These are phyloP conservation scores for Diaporthe vexans DNA, from an alignment of 2,329 filamentous ascomycete genomes.

Conservation along the genomic window DNA sequence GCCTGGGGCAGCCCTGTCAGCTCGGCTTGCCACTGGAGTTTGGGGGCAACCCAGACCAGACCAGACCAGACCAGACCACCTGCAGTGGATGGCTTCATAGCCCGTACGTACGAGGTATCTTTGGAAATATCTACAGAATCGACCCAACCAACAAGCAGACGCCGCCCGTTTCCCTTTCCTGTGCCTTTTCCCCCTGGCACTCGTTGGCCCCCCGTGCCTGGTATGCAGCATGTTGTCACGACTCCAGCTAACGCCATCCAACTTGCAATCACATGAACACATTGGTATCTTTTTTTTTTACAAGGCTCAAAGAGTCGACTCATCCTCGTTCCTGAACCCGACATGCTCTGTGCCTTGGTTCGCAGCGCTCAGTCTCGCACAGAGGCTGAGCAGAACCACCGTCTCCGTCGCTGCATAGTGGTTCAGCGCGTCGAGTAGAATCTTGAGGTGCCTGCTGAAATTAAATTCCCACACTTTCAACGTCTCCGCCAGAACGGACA, in stretches of 20 bases:
- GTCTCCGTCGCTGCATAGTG: conserved; percentile 98
- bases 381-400: conserved; percentile 90
- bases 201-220: neutral
- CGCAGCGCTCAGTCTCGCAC: conserved; percentile 84
- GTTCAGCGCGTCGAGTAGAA: conserved; percentile 93
- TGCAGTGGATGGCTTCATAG: neutral
- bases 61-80: neutral
- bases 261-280: conserved; percentile 11
- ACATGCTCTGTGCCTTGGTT: conserved; percentile 81
- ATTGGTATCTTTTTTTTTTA: conserved; percentile 1
- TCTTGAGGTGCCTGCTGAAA: conserved; percentile 92
- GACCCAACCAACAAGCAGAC: conserved; percentile 1
- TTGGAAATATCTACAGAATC: conserved; percentile 34
- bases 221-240: conserved; percentile 9
- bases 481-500: conserved; percentile 78
- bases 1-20: neutral
- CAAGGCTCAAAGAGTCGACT: conserved; percentile 48
- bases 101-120: conserved; percentile 34
- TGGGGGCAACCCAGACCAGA: neutral
- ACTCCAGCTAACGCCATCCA: conserved; percentile 33
- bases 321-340: conserved; percentile 71
- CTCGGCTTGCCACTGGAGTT: neutral
- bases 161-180: neutral
- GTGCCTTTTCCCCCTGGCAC: neutral
- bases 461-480: conserved; percentile 93